Evolutionary conservation across 2,329 filamentous ascomycete genomes (phyloP).

Genomic region (Alternaria sp.): DNA sequence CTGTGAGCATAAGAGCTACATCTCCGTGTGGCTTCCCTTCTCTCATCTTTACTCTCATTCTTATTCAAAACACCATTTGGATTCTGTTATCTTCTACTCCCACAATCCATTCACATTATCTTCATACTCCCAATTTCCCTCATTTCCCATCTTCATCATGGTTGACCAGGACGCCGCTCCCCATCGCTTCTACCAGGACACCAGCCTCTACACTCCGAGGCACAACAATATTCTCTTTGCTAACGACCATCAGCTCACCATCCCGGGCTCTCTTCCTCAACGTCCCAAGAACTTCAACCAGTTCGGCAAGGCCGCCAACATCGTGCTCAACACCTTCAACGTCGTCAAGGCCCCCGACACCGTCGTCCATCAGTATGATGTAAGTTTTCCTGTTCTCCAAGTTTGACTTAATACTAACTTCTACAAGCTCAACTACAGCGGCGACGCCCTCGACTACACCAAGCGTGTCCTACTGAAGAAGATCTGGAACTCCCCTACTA

Average conservation of each 20-base stretch:
- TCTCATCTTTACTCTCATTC: background rate
- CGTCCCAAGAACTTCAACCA: constrained; percentile 48
- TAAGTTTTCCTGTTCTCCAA: constrained; percentile 55
- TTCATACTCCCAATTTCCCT: background rate
- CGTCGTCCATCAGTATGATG: constrained; percentile 83
- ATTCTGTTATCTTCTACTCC: constrained; percentile 2
- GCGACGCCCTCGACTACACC: constrained; percentile 60
- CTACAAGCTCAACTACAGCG: constrained; percentile 66
- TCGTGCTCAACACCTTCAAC: constrained; percentile 75
- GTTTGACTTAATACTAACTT: constrained; percentile 10
- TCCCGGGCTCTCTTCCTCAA: constrained; percentile 36
- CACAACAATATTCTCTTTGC: constrained; percentile 34
- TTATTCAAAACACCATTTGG: constrained; percentile 1
- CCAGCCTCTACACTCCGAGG: constrained; percentile 15
- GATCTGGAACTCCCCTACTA: constrained; percentile 71
- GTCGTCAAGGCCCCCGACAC: constrained; percentile 66
- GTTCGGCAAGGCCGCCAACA: constrained; percentile 47
- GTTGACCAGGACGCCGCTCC: background rate
- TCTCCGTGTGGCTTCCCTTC: background rate
- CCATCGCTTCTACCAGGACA: constrained; percentile 17
- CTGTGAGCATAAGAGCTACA: constrained; percentile 5
- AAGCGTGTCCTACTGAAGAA: constrained; percentile 74
- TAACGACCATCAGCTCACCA: constrained; percentile 23
- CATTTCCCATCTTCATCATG: constrained; percentile 11
- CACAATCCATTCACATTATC: background rate